Base-by-base conservation (phyloP, 805 yeast genomes). In the Candida jianshihensis region DNA sequence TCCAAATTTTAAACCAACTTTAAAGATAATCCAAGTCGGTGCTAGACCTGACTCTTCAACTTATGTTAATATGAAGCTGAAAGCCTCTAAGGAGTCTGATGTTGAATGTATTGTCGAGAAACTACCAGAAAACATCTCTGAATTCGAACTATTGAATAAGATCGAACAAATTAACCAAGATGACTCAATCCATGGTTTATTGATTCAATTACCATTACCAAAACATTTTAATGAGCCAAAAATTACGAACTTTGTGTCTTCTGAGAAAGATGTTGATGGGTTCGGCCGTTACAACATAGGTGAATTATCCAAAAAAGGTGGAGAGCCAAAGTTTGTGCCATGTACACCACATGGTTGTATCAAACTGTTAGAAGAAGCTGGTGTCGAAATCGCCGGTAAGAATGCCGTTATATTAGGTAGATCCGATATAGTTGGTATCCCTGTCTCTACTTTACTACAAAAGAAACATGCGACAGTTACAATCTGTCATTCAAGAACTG, bases 331-430 rank as follows among this genome's bases (percentile, higher is more conserved):
- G 39, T 84, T 78, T 59, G 64, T 80, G 51, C 94, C 95, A 27
- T 84, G 94, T 57, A 84, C 95, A 16, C 95, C 95, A 35, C 72
- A 81, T 58, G 95, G 94, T 19, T 76, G 82, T 48, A 71, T 84
- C 61, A 73, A 74, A 51, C 63, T 84, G 44, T 63, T 84, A 40
- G 62, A 73, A 44, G 68, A 72, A 43, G 67, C 82, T 22, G 71
- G 75, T 15, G 71, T 81, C 17, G 58, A 63, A 8, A 54, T 83
- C 31, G 54, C 63, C 22, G 92, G 92, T 43, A 71, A 78, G 41
- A 70, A 75, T 51, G 90, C 89, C n/a, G 92, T 84, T 29, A 88
- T 84, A 17, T 63, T 84, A 44, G 95, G 95, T 33, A 73, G 95
- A 62, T 81, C 89, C 26, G 90, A 84, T 59, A 84, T 84, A 46